Evolutionary conservation across 176 grass and related monocot genomes (phyloP).

Genomic region (bread wheat (Triticum aestivum)): DNA sequence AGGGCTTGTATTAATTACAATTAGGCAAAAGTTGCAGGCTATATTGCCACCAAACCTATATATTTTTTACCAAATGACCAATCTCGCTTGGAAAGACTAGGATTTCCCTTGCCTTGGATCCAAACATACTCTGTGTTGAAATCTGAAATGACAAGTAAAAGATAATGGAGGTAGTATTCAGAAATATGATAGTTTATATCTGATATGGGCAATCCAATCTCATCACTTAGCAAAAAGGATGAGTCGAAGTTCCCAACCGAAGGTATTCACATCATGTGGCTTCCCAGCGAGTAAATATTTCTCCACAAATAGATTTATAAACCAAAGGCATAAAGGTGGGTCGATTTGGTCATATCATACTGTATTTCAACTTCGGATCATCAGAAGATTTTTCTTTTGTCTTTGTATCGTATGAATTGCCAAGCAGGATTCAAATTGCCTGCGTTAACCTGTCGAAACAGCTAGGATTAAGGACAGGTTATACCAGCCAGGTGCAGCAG

Average conservation of each 20-base stretch:
- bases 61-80: slow-evolving; percentile 1
- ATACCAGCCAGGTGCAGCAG: neutral
- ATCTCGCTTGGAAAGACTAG: slow-evolving; percentile 1
- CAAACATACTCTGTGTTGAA: slow-evolving; percentile 1
- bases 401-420: neutral
- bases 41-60: slow-evolving; percentile 8
- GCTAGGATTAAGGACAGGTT: neutral
- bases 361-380: neutral
- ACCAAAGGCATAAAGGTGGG: neutral
- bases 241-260: neutral
- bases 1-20: too few species aligned
- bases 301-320: neutral
- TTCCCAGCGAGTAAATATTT: slow-evolving; percentile 1
- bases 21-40: neutral
- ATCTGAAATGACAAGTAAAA: slow-evolving; percentile 11
- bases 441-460: neutral
- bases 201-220: neutral
- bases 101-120: neutral
- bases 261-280: neutral
- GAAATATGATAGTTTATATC: neutral
- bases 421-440: neutral
- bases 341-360: neutral
- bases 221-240: neutral
- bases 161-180: neutral
- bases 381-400: neutral